Conservation (phyloP, 495 filamentous ascomycete genomes). For the Astrothelium subdiscretum region DNA sequence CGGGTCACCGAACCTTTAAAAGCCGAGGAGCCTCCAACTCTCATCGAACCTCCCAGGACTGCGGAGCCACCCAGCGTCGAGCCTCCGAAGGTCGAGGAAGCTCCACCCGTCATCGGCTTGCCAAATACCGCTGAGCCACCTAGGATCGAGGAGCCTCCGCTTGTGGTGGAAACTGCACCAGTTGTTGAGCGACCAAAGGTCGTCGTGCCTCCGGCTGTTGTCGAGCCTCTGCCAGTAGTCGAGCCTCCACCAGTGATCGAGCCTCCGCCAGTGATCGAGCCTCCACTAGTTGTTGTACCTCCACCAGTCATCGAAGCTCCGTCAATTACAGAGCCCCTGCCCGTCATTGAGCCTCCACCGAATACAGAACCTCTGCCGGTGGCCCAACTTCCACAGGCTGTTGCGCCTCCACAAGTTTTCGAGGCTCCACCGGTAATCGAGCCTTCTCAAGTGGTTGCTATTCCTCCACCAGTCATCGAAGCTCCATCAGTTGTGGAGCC, state of each 20-base stretch:
- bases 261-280: not conserved
- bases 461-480: not conserved
- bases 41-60: not conserved
- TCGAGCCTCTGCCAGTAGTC: not conserved
- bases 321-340: not conserved
- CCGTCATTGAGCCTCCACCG: not conserved
- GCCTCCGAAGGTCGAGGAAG: not conserved
- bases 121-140: not conserved
- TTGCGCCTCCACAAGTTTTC: not conserved
- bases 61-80: not conserved
- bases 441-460: not conserved
- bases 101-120: not conserved
- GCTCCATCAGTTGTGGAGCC: not conserved
- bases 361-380: not conserved
- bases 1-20: not conserved
- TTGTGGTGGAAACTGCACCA: not conserved
- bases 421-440: not conserved
- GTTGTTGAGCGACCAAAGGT: not conserved
- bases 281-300: not conserved
- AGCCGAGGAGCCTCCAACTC: not conserved
- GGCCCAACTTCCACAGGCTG: not conserved
- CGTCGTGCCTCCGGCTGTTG: not conserved
- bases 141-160: not conserved
- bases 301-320: not conserved
- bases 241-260: not conserved